Percentiles rank a stretch among this genome's conserved stretches.
These are phyloP conservation scores for Blastocystis sp. DNA, from an alignment of 352 stramenopile species.

Conservation along the genomic window DNA sequence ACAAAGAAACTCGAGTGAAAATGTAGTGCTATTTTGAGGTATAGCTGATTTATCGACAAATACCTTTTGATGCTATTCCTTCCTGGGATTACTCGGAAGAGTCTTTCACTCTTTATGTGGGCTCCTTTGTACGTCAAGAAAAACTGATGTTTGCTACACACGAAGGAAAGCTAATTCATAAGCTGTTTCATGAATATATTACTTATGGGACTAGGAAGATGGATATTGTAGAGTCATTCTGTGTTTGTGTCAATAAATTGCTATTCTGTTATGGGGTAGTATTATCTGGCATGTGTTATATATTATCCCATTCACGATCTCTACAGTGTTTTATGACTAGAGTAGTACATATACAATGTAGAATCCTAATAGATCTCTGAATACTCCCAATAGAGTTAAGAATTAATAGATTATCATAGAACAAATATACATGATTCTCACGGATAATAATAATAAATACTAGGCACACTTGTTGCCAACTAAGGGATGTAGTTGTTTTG, in stretches of 20 bases:
- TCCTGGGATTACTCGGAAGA: slow-evolving; percentile 17
- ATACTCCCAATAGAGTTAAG: no score
- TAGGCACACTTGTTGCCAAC: no score
- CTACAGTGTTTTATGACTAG: no score
- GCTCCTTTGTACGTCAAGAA: slow-evolving; percentile 49
- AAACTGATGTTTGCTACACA: slow-evolving; percentile 28
- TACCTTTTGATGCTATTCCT: slow-evolving; percentile 42
- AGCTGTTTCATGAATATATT: slow-evolving; percentile 16
- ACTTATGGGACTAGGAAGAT: not conserved
- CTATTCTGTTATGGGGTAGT: no score
- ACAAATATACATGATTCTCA: no score
- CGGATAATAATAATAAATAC: no score
- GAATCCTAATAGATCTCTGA: no score
- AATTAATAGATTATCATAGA: no score
- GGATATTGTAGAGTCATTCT: not conserved
- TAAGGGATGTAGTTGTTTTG: no score
- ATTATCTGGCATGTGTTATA: no score
- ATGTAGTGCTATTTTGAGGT: not conserved
- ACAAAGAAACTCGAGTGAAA: not conserved
- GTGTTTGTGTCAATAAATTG: not conserved
- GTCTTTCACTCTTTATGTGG: slow-evolving; percentile 8
- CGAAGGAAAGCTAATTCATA: slow-evolving; percentile 16
- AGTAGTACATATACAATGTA: no score
- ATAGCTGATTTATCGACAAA: not conserved
- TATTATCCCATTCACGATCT: no score